These are phyloP conservation scores for Hygrophila difformis DNA, from an alignment of 257 asterid genomes.

Conservation along the genomic window DNA sequence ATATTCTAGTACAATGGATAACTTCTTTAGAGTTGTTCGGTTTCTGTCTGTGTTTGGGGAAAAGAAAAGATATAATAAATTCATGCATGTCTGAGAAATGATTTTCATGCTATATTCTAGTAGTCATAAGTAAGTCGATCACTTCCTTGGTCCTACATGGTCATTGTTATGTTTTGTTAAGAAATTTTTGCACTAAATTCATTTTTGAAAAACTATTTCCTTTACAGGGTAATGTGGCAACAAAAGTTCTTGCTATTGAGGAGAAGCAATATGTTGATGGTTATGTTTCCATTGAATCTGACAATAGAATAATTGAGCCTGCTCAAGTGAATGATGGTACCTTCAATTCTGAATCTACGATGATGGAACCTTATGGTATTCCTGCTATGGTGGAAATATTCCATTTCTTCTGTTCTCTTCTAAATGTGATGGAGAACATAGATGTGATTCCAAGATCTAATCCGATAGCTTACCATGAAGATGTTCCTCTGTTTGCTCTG, in stretches of 20 bases:
- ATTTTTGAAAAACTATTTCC: slow-evolving; percentile 9
- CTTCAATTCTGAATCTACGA: slow-evolving; percentile 29
- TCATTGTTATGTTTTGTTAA: slow-evolving; percentile 1
- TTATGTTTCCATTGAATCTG: slow-evolving; percentile 29
- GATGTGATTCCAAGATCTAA: slow-evolving; percentile 67
- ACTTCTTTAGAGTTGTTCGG: slow-evolving; percentile 2
- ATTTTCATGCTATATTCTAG: no score
- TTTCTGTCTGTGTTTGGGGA: background rate
- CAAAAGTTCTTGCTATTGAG: slow-evolving; percentile 25
- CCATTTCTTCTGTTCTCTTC: slow-evolving; percentile 82
- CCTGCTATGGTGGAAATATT: slow-evolving; percentile 94
- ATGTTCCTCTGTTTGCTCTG: slow-evolving; percentile 89
- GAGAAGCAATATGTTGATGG: slow-evolving; percentile 33
- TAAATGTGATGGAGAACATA: slow-evolving; percentile 67
- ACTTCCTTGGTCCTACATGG: slow-evolving; percentile 13
- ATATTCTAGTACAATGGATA: background rate
- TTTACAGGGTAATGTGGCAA: slow-evolving; percentile 36
- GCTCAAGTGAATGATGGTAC: slow-evolving; percentile 24
- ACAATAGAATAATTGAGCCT: slow-evolving; percentile 20
- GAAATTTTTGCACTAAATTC: background rate
- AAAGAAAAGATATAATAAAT: no score
- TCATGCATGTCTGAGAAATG: background rate
- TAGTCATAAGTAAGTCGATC: no score
- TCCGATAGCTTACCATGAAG: slow-evolving; percentile 85
- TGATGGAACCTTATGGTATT: slow-evolving; percentile 80